These are phyloP conservation scores for Porodaedalea pini DNA, from an alignment of 1,284 basidiomycete genomes.

Conservation along the genomic window DNA sequence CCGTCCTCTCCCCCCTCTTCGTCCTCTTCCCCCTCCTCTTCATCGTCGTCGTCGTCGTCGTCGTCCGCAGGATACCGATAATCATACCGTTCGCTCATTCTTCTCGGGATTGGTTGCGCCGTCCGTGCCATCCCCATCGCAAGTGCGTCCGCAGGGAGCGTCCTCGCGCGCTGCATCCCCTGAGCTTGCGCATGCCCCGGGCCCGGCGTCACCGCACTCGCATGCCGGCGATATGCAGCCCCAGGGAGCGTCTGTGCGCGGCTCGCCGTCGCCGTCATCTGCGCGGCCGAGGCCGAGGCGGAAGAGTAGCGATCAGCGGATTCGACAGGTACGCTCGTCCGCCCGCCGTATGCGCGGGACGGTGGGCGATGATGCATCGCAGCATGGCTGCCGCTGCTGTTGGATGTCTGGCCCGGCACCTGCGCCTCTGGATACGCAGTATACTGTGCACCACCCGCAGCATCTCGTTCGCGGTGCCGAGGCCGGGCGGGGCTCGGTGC, in stretches of 20 bases:
- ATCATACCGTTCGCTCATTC: not conserved
- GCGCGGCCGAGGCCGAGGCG: not conserved
- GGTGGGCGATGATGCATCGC: not conserved
- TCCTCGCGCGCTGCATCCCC: conserved; percentile 14
- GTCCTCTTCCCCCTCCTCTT: conserved; percentile 3
- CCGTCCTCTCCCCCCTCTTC: not conserved
- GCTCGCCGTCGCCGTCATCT: not conserved
- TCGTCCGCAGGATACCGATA: not conserved
- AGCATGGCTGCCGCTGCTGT: too few species aligned
- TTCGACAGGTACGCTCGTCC: conserved; percentile 13
- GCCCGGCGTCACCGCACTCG: not conserved
- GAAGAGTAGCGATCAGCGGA: not conserved
- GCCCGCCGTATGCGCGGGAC: conserved; percentile 8
- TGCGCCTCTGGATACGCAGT: too few species aligned
- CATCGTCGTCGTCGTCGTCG: not conserved
- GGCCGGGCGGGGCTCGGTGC: too few species aligned
- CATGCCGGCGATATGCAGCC: not conserved
- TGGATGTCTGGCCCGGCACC: too few species aligned
- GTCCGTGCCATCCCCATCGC: not conserved
- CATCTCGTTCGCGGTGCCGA: too few species aligned
- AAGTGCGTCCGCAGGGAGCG: conserved; percentile 5
- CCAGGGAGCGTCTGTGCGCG: conserved; percentile 6
- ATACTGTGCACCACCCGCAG: too few species aligned
- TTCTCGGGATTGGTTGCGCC: not conserved
- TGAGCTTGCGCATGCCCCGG: not conserved